Evolutionary conservation across 139 green algal species (phyloP), one percentile per base, ranked within the genome.

Genomic region (Haematococcus lacustris): DNA sequence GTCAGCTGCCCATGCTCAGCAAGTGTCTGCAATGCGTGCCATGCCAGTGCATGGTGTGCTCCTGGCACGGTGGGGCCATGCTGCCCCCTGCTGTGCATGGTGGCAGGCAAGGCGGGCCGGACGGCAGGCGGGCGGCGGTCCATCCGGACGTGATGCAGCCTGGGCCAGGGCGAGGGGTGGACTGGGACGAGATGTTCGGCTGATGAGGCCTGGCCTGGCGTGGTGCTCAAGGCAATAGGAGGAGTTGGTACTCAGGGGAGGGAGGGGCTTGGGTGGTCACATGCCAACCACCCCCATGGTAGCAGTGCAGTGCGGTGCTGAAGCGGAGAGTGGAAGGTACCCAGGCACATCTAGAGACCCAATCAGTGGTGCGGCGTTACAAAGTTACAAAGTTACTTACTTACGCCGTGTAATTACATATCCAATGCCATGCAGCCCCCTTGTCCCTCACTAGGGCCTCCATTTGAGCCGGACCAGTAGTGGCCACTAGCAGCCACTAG

Each of bases 121-220:
- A 57, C 47, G 21, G 47, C 13, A 21, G 47, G 13, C 13, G 47
- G 47, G 13, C 13, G 47, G 47, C 13, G 23, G 4, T 64, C 4
- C 23, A 64, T 26, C 53, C 53, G 9, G 53, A 64, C 53, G 33
- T 64, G 23, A 64, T 64, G 53, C 53, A 64, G 53, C 53, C 53
- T 35, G 53, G 53, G 23, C 23, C 53, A 7, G 53, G 53, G 21
- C 17, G 53, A 26, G 53, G 53, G 4, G 33, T 26, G 21, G 53
- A 64, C 33, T 64, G 53, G 53, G 53, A 64, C 53, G 21, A 23
- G 23, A 64, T 64, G 53, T 64, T 35, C 53, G 53, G 53, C 26
- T 64, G n/a, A n/a, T n/a, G 13, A 30, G 53, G 17, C 26, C 4
- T 30, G 26, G 53, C 9, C 4, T 30, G 26, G 17, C 33, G 53